phyloP scores from a whole-genome alignment of 305 asterid genomes.

The Solanum hybrid region DNA sequence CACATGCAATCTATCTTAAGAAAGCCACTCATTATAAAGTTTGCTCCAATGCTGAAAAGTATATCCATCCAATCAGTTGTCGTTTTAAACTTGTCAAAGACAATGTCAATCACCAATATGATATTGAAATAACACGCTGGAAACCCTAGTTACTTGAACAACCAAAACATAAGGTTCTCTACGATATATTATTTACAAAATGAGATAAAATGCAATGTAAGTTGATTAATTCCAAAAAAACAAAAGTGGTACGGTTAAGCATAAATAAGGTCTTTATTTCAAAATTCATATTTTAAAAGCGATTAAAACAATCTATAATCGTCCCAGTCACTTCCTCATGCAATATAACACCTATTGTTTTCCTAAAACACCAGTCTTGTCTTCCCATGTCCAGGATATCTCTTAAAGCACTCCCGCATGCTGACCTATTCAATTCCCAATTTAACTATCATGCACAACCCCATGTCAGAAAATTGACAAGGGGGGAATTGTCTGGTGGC shows the following conservation, averaged over 20 bases:
- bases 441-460: background rate
- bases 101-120: background rate
- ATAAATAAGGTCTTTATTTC: background rate
- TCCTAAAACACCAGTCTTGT: background rate
- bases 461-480: background rate
- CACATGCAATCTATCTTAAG: background rate
- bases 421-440: background rate
- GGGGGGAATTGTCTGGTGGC: background rate
- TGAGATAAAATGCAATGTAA: background rate
- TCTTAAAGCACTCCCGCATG: background rate
- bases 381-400: background rate
- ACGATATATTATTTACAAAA: background rate
- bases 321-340: background rate
- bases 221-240: background rate
- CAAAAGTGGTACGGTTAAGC: background rate
- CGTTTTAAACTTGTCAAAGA: background rate
- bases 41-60: background rate
- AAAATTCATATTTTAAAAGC: background rate
- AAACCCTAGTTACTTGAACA: background rate
- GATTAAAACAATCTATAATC: background rate
- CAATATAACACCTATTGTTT: background rate
- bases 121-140: background rate
- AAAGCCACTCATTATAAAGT: background rate
- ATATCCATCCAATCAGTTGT: background rate
- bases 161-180: background rate